Conservation (phyloP, 2,329 filamentous ascomycete genomes). For the Fusarium mangiferae region DNA sequence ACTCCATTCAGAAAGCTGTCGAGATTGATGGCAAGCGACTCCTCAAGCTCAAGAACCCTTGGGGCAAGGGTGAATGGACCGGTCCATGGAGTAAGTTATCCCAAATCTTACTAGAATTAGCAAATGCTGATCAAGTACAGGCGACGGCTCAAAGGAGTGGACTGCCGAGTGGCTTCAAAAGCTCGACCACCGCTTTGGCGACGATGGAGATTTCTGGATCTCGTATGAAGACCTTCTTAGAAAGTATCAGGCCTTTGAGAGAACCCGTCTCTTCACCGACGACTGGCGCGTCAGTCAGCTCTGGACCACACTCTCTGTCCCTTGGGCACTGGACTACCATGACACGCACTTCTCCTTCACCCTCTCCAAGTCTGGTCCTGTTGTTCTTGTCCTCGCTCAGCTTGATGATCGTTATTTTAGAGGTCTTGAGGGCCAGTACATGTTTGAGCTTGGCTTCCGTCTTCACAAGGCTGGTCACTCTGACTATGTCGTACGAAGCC, state of each 20-base stretch:
- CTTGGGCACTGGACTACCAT: constrained; percentile 66
- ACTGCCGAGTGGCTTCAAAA: constrained; percentile 80
- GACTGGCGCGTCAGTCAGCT: constrained; percentile 63
- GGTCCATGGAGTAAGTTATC: constrained; percentile 73
- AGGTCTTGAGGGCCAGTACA: constrained; percentile 67
- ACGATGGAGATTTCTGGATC: constrained; percentile 76
- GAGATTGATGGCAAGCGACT: constrained; percentile 68
- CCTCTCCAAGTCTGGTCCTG: constrained; percentile 58
- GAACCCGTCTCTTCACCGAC: constrained; percentile 65
- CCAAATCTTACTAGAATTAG: accelerated
- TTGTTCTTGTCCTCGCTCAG: constrained; percentile 67
- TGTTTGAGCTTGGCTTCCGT: constrained; percentile 64
- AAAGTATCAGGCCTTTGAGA: constrained; percentile 68
- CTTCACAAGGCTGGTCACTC: constrained; percentile 61
- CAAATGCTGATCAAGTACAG: constrained; percentile 43
- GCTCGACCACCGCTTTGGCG: constrained; percentile 78
- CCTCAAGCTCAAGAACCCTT: constrained; percentile 77
- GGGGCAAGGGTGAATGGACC: constrained; percentile 84
- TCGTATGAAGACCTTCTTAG: constrained; percentile 67
- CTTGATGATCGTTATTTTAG: constrained; percentile 68
- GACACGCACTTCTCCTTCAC: constrained; percentile 64
- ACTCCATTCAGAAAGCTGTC: constrained; percentile 70
- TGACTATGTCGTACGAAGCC: constrained; percentile 66
- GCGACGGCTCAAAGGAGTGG: constrained; percentile 86
- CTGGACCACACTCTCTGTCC: constrained; percentile 64